A percentile compares a stretch with the other conserved stretches of the same genome.
Conservation (phyloP, 345 rosid species). For the Syzygium jambos region DNA sequence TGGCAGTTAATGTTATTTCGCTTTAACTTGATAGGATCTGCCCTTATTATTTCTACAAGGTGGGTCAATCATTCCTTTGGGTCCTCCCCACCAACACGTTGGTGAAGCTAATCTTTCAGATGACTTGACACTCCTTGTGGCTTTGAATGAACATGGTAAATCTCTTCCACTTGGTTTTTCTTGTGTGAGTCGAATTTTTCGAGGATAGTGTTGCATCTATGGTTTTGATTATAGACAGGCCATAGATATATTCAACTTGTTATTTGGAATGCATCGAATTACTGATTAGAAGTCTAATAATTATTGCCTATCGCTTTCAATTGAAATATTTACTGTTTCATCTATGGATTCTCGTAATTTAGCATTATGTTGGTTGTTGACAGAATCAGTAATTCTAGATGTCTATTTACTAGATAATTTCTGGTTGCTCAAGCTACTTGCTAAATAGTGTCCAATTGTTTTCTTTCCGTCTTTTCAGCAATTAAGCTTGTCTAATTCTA, state of each 20-base stretch:
- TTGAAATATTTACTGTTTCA: neutral
- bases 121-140: constrained; percentile 68
- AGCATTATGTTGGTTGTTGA: neutral
- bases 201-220: neutral
- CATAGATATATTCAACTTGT: neutral
- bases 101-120: constrained; percentile 56
- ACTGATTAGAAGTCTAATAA: neutral
- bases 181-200: neutral
- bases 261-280: neutral
- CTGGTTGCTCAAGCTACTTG: neutral
- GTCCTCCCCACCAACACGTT: constrained; percentile 60
- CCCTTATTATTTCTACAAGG: constrained; percentile 81
- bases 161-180: neutral
- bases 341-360: neutral
- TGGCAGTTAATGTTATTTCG: neutral
- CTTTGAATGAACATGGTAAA: constrained; percentile 80
- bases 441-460: neutral
- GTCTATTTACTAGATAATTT: neutral
- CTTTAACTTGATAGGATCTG: constrained; percentile 48
- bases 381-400: neutral
- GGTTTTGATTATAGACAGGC: neutral
- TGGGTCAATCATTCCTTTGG: constrained; percentile 69
- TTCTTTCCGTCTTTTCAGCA: neutral
- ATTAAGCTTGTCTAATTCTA: neutral
- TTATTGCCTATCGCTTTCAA: neutral